A percentile compares a stretch with the other conserved stretches of the same genome.
phyloP scores from a whole-genome alignment of 2,329 filamentous ascomycete genomes.

The Alternaria brassicicola region DNA sequence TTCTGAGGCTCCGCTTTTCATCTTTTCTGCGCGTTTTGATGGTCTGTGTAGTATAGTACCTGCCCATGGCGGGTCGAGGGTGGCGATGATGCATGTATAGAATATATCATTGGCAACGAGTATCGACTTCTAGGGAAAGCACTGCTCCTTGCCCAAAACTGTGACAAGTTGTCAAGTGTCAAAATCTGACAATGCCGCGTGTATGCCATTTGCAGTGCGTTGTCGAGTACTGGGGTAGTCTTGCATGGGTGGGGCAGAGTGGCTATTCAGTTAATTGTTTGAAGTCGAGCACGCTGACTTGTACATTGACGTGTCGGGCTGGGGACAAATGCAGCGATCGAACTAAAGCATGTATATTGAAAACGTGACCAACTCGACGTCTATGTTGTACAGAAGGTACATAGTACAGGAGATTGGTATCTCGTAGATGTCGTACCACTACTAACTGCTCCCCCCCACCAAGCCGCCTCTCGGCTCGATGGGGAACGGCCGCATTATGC shows the following conservation, averaged over 20 bases:
- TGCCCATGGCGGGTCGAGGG: constrained; percentile 3
- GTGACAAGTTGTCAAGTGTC: not conserved
- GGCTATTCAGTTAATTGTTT: not conserved
- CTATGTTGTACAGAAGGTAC: constrained; percentile 52
- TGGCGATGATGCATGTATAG: constrained; percentile 23
- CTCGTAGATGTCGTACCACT: constrained; percentile 28
- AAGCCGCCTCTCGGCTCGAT: constrained; percentile 19
- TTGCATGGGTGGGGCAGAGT: not conserved
- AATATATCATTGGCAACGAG: constrained; percentile 14
- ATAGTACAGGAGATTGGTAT: constrained; percentile 46
- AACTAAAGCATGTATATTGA: constrained; percentile 41
- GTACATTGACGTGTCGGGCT: not conserved
- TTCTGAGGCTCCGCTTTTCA: constrained; percentile 20
- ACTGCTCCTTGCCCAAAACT: not conserved
- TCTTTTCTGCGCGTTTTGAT: constrained; percentile 6
- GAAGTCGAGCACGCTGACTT: not conserved
- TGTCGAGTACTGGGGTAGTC: not conserved
- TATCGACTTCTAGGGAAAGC: constrained; percentile 4
- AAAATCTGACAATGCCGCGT: not conserved
- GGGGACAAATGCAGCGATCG: not conserved
- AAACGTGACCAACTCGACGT: constrained; percentile 44
- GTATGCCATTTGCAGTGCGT: not conserved
- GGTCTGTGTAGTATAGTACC: constrained; percentile 24
- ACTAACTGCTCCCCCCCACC: constrained; percentile 23
- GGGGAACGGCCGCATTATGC: constrained; percentile 23